A percentile compares a stretch with the other conserved stretches of the same genome.
Evolutionary conservation across 805 yeast genomes (phyloP).

Genomic region (Candida andamanensis): DNA sequence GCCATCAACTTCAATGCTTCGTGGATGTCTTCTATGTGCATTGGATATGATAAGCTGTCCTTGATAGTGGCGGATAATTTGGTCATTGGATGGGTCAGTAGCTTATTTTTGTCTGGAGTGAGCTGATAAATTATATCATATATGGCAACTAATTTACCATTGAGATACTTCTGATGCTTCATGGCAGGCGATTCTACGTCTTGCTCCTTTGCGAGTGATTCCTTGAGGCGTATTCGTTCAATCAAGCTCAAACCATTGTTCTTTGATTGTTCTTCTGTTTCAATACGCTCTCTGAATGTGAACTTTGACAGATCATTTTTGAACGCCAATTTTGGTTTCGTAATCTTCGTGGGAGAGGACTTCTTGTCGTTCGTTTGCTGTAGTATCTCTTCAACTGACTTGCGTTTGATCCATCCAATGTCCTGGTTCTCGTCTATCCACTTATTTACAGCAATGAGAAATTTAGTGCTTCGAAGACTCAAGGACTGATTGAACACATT

Average conservation of each 20-base stretch:
- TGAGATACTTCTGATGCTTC: slow-evolving; percentile 18
- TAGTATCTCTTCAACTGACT: slow-evolving; percentile 4
- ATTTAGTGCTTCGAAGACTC: slow-evolving; percentile 15
- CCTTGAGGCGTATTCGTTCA: slow-evolving; percentile 35
- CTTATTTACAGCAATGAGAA: slow-evolving; percentile 12
- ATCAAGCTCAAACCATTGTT: slow-evolving; percentile 26
- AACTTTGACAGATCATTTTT: slow-evolving; percentile 34
- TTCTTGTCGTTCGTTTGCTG: slow-evolving; percentile 4
- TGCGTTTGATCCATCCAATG: slow-evolving; percentile 6
- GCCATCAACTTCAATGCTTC: slow-evolving; percentile 23
- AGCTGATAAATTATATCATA: slow-evolving; percentile 34
- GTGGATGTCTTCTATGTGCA: slow-evolving; percentile 23
- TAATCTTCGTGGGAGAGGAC: slow-evolving; percentile 12
- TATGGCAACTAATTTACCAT: slow-evolving; percentile 23
- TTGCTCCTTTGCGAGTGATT: slow-evolving; percentile 15
- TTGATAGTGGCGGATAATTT: slow-evolving; percentile 23
- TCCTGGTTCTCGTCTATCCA: slow-evolving; percentile 20
- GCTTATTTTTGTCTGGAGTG: slow-evolving; percentile 2
- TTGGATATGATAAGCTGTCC: slow-evolving; percentile 30
- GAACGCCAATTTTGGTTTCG: slow-evolving; percentile 17
- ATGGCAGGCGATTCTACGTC: slow-evolving; percentile 16
- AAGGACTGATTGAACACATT: slow-evolving; percentile 8
- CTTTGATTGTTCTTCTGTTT: slow-evolving; percentile 12
- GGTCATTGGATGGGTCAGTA: slow-evolving; percentile 14
- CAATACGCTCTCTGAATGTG: slow-evolving; percentile 26